These are phyloP conservation scores for Moesziomyces sp. DNA, from an alignment of 1,284 basidiomycete genomes.

Conservation along the genomic window DNA sequence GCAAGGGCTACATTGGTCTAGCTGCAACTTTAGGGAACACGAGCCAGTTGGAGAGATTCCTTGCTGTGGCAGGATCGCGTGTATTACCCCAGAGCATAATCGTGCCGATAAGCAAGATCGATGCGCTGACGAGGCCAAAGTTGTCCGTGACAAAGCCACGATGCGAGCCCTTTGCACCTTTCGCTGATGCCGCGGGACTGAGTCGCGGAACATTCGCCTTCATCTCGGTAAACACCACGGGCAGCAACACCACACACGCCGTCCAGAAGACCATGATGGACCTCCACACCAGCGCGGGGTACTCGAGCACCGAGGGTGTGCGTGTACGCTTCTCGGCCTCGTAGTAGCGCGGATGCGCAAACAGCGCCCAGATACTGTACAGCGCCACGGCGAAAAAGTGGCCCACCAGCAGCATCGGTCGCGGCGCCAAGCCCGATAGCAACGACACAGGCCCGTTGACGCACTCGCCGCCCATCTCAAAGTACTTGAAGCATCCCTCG, in stretches of 20 bases:
- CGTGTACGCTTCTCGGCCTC: conserved; percentile 14
- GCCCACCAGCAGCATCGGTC: conserved; percentile 80
- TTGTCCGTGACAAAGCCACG: conserved; percentile 35
- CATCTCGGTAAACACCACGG: conserved; percentile 65
- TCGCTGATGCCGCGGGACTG: conserved; percentile 2
- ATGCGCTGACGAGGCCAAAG: conserved; percentile 38
- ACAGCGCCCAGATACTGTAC: conserved; percentile 88
- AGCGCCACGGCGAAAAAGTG: conserved; percentile 97
- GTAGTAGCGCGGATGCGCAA: conserved; percentile 70
- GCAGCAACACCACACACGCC: conserved; percentile 64
- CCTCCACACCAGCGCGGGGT: conserved; percentile 48
- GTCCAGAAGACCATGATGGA: conserved; percentile 61
- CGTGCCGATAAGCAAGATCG: conserved; percentile 31
- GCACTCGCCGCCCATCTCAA: conserved; percentile 90
- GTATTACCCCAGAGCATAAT: conserved; percentile 42
- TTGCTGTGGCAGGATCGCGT: conserved; percentile 33
- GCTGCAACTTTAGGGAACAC: conserved; percentile 40
- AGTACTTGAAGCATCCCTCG: conserved; percentile 96
- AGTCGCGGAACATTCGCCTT: conserved; percentile 48
- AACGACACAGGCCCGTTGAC: conserved; percentile 81
- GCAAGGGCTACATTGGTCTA: conserved; percentile 2
- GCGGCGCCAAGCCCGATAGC: conserved; percentile 74
- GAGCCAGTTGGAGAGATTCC: conserved; percentile 38
- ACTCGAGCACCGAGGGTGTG: conserved; percentile 41
- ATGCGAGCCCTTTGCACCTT: conserved; percentile 3